phyloP scores from a whole-genome alignment of 164 flowering plant species.

The Houttuynia cordata region DNA sequence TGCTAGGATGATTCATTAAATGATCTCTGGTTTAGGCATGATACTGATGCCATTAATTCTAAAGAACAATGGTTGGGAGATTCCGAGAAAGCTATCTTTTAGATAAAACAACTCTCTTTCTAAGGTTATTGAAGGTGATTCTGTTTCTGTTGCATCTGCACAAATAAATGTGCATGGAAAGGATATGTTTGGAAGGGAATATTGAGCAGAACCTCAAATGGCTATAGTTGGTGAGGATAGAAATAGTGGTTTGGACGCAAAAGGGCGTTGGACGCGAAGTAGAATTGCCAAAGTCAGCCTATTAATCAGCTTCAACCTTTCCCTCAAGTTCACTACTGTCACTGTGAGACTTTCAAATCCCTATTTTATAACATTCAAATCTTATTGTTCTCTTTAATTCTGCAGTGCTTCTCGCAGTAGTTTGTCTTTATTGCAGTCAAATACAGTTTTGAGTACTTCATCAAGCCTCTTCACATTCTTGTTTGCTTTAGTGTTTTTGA shows the following conservation, averaged over 20 bases:
- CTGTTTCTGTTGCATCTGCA: not conserved
- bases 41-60: constrained; percentile 2
- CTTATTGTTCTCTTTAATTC: not conserved
- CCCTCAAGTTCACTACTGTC: constrained; percentile 92
- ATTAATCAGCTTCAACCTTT: constrained; percentile 72
- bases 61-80: constrained; percentile 18
- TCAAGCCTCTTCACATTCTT: constrained; percentile 93
- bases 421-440: constrained; percentile 47
- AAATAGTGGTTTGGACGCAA: constrained; percentile 37
- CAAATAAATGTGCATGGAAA: constrained; percentile 2
- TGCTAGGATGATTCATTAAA: constrained; percentile 51
- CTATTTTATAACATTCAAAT: too few relatives aligned
- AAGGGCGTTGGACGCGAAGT: constrained; percentile 87
- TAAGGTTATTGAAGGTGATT: constrained; percentile 7
- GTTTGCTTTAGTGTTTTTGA: constrained; percentile 67
- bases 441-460: constrained; percentile 84
- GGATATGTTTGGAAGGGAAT: constrained; percentile 6
- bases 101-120: constrained; percentile 15
- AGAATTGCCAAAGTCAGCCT: constrained; percentile 79
- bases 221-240: constrained; percentile 10
- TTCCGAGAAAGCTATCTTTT: constrained; percentile 63
- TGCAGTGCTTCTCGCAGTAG: not conserved
- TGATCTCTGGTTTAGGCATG: constrained; percentile 27
- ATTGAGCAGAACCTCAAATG: not conserved
- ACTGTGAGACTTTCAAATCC: constrained; percentile 43